Conservation (phyloP, 768 basidiomycete species). For the Lactarius sp. region DNA sequence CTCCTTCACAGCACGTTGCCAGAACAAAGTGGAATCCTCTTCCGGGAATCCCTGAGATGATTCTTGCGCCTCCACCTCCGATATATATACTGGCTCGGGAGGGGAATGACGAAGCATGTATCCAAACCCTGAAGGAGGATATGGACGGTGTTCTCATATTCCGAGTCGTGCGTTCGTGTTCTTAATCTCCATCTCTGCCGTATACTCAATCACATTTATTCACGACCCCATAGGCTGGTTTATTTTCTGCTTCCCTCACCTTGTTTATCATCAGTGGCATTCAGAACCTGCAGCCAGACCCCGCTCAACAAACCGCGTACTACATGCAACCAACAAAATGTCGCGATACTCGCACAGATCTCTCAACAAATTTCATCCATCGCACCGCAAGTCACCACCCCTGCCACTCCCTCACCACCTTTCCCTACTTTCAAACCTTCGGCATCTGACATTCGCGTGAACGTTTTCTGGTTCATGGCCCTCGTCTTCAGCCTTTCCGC, state of each 20-base stretch:
- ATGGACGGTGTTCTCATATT: slow-evolving; percentile 42
- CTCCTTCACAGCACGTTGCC: slow-evolving; percentile 7
- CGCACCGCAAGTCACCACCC: not conserved
- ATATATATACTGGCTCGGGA: slow-evolving; percentile 15
- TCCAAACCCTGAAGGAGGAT: slow-evolving; percentile 37
- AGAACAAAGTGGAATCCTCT: slow-evolving; percentile 2
- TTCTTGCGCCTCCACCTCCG: slow-evolving; percentile 2
- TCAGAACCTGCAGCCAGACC: not conserved
- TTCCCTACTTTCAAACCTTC: slow-evolving; percentile 24
- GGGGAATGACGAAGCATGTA: slow-evolving; percentile 26
- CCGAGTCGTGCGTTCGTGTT: slow-evolving; percentile 27
- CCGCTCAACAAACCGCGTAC: not conserved
- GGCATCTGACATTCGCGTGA: slow-evolving; percentile 35
- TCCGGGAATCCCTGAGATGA: not conserved
- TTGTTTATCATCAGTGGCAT: not conserved
- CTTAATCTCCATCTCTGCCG: not conserved
- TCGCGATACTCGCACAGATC: slow-evolving; percentile 10
- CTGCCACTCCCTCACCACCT: not conserved
- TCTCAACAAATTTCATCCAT: slow-evolving; percentile 12
- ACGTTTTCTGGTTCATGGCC: slow-evolving; percentile 40
- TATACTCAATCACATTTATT: not conserved
- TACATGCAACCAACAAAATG: slow-evolving; percentile 7
- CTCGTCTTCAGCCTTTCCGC: slow-evolving; percentile 38
- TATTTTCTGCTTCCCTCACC: not conserved
- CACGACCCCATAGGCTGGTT: not conserved